Evolutionary conservation across 1,284 basidiomycete species (phyloP).

Genomic region (Puccinia horiana): DNA sequence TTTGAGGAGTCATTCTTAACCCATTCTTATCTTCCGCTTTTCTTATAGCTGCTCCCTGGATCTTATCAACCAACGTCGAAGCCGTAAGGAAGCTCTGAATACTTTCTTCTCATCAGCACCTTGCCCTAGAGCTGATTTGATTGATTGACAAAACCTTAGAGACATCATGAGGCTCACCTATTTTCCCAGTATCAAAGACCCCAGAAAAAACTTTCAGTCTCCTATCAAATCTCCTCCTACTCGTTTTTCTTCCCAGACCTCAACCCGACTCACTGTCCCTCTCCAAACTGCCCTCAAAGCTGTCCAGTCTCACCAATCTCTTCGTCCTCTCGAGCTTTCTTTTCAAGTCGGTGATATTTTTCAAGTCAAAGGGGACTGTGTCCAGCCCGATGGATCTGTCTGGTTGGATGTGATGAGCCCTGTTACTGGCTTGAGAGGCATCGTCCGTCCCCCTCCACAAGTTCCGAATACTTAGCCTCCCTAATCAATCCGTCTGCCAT

Average conservation of each 20-base stretch:
- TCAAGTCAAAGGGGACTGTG: neutral
- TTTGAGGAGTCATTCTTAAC: no score
- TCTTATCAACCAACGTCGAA: no score
- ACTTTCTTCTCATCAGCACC: neutral
- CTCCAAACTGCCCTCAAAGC: slow-evolving; percentile 3
- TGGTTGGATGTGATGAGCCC: slow-evolving; percentile 24
- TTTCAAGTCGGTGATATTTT: neutral
- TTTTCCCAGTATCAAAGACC: neutral
- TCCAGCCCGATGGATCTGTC: neutral
- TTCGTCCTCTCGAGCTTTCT: neutral
- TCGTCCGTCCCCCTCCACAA: neutral
- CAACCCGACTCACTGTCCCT: neutral
- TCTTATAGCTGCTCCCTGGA: no score
- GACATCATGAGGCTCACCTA: neutral
- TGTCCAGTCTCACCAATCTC: slow-evolving; percentile 10
- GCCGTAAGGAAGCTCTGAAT: no score
- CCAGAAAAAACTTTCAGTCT: neutral
- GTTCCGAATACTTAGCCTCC: slow-evolving; percentile 19
- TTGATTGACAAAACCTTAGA: no score
- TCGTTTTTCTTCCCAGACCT: neutral
- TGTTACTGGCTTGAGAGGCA: slow-evolving; percentile 9
- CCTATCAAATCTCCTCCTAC: neutral
- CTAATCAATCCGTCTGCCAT: neutral
- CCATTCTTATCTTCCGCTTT: no score
- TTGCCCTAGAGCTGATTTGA: neutral